Percentiles rank a stretch among this genome's conserved stretches.
phyloP scores from a whole-genome alignment of 164 flowering plant species.

The Liriodendron chinense region DNA sequence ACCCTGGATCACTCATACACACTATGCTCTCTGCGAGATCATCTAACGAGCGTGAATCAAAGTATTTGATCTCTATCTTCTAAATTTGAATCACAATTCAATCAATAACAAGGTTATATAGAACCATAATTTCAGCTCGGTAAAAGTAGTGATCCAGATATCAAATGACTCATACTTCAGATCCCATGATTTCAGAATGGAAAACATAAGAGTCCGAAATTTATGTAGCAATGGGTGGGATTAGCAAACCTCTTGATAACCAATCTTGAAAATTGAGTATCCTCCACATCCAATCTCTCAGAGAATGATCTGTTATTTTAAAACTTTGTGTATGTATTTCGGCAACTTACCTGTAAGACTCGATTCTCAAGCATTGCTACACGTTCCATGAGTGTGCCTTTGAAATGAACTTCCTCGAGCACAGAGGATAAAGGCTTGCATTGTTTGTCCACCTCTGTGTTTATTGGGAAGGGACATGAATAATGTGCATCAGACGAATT shows the following conservation, averaged over 20 bases:
- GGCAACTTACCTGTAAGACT: slow-evolving; percentile 40
- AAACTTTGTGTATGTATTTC: not conserved
- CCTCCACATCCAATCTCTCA: not conserved
- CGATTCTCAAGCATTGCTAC: slow-evolving; percentile 41
- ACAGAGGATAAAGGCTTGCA: slow-evolving; percentile 38
- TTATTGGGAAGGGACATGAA: slow-evolving; percentile 7
- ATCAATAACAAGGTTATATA: too few relatives aligned
- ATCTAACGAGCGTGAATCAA: too few relatives aligned
- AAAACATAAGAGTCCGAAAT: too few relatives aligned
- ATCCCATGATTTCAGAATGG: too few relatives aligned
- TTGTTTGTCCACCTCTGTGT: slow-evolving; percentile 16
- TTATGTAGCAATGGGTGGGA: too few relatives aligned
- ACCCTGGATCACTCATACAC: too few relatives aligned
- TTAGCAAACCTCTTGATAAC: not conserved
- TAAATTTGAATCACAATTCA: too few relatives aligned
- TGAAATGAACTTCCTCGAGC: slow-evolving; percentile 48
- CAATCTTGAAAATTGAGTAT: not conserved
- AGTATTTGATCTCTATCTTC: too few relatives aligned
- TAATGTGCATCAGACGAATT: slow-evolving; percentile 16
- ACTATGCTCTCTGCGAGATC: too few relatives aligned
- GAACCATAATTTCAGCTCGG: too few relatives aligned
- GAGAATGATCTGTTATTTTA: not conserved
- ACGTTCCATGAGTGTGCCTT: slow-evolving; percentile 51
- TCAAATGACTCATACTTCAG: too few relatives aligned
- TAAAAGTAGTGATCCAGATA: too few relatives aligned